Percentiles rank a stretch among this genome's conserved stretches.
phyloP scores from a whole-genome alignment of 2,329 filamentous ascomycete genomes.

The Immersiporthe knoxdaviesiana region DNA sequence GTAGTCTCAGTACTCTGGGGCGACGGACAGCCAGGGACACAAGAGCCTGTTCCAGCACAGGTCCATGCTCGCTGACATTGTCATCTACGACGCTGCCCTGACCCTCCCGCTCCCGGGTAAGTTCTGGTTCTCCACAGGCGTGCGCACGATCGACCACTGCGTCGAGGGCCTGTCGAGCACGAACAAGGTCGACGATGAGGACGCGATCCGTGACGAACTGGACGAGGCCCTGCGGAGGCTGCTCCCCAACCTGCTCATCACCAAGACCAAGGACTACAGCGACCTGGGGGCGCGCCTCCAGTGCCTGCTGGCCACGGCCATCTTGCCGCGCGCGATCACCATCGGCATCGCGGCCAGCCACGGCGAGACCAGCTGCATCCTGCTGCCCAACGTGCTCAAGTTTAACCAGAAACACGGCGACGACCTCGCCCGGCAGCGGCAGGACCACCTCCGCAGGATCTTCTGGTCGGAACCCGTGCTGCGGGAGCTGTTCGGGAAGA shows the following conservation, averaged over 20 bases:
- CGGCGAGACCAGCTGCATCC: slow-evolving; percentile 62
- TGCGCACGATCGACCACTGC: slow-evolving; percentile 57
- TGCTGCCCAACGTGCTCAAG: slow-evolving; percentile 59
- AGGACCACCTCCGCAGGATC: slow-evolving; percentile 44
- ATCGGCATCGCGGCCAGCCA: slow-evolving; percentile 47
- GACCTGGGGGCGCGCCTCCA: slow-evolving; percentile 6
- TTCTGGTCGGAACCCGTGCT: slow-evolving; percentile 45
- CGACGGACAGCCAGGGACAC: slow-evolving; percentile 1
- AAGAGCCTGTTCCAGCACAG: slow-evolving; percentile 1
- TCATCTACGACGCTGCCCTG: slow-evolving; percentile 55
- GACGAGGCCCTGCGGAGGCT: neutral
- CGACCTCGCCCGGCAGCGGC: slow-evolving; percentile 40
- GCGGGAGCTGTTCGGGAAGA: slow-evolving; percentile 31
- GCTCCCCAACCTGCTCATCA: slow-evolving; percentile 7
- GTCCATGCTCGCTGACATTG: slow-evolving; percentile 35
- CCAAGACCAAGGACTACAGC: neutral
- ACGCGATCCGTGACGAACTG: slow-evolving; percentile 2
- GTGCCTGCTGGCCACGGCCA: slow-evolving; percentile 2
- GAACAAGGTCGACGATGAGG: slow-evolving; percentile 3
- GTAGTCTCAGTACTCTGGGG: neutral
- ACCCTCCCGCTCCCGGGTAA: slow-evolving; percentile 48
- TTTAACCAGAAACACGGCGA: slow-evolving; percentile 53
- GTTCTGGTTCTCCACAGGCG: slow-evolving; percentile 55
- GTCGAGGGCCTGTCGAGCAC: slow-evolving; percentile 42
- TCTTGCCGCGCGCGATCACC: neutral